Base-by-base conservation (phyloP, 768 basidiomycete genomes). In the Xanthoconium stramineum region DNA sequence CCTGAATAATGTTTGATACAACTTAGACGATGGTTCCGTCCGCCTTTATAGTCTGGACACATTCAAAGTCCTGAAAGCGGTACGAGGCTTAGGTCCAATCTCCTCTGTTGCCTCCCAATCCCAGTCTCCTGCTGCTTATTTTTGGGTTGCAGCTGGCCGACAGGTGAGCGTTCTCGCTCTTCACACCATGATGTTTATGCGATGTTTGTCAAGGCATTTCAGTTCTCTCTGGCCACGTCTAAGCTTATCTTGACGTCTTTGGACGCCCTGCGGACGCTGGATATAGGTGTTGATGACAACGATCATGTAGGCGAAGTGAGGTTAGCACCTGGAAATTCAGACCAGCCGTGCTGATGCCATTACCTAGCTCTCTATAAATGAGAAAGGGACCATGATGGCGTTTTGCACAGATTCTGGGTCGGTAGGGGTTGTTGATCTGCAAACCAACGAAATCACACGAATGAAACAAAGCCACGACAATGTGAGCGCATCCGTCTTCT, bases 301-400 rank as follows among this genome's bases (percentile, higher is more conserved):
- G 87, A 91, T 55, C 71, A 79, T 10, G 53, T 89, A 57, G 89
- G 91, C 65, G 87, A 91, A 77, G 89, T 89, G 65, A 63, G 44
- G 33, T 42, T n/a, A 29, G 19, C 49, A 36, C 59, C 20, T n/a
- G 11, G 13, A 35, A 15, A 14, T 51, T 35, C 45, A 56, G 39
- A 50, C 39, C 39, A 50, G n/a, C 46, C 74, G 57, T 77, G 59
- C 66, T 66, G 62, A 64, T 20, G 11, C 6, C 39, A 67, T 75
- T 70, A 80, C 75, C 68, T 70, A 92, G 89, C 80, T 91, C 65
- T 76, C 77, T 56, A 63, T 90, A 61, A 85, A 83, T 70, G 60
- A 66, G 30, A 80, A 80, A 75, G 76, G 62, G 64, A 81, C 68
- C 61, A 64, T 60, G 49, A 65, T 92, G 42, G 88, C 87, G 6